Percentiles rank a stretch among this genome's conserved stretches.
These are phyloP conservation scores for Cladosporium phlei DNA, from an alignment of 2,329 filamentous ascomycete species.

Conservation along the genomic window DNA sequence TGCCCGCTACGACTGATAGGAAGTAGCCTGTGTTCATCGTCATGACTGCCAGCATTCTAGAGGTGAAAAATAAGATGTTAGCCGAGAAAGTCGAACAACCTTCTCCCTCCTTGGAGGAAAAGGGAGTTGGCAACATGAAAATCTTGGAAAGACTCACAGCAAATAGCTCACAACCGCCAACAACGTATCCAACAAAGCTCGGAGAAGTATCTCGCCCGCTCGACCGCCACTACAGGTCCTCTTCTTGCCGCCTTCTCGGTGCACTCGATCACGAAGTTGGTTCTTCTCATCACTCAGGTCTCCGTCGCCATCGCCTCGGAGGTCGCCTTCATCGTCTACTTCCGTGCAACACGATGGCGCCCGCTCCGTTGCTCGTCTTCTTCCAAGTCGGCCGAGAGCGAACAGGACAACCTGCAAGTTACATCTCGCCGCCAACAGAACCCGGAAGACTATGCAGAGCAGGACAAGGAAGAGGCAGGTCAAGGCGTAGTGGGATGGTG, in stretches of 20 bases:
- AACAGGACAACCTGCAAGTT: too few species aligned
- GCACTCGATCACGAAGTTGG: too few species aligned
- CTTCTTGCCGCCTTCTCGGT: conserved; percentile 56
- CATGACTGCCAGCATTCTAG: conserved; percentile 86
- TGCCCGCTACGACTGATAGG: conserved; percentile 65
- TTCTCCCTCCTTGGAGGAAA: too few species aligned
- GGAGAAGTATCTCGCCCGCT: conserved; percentile 64
- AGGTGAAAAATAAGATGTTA: too few species aligned
- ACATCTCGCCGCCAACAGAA: conserved; percentile 30
- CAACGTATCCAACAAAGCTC: conserved; percentile 63
- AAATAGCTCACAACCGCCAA: conserved; percentile 73
- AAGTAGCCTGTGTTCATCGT: conserved; percentile 82
- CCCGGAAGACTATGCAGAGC: conserved; percentile 64
- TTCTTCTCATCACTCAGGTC: too few species aligned
- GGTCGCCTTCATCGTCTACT: not conserved
- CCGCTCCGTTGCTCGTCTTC: too few species aligned
- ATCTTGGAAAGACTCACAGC: conserved; percentile 65
- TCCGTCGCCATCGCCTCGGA: not conserved
- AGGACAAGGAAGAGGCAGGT: conserved; percentile 85
- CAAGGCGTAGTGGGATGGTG: conserved; percentile 67
- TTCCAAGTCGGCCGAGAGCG: too few species aligned
- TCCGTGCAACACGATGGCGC: not conserved
- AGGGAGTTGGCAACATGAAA: too few species aligned
- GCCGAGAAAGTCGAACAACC: too few species aligned
- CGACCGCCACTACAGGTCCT: conserved; percentile 65